Base-by-base conservation (phyloP, 306 rosid genomes). In the Fagus sylvatica region DNA sequence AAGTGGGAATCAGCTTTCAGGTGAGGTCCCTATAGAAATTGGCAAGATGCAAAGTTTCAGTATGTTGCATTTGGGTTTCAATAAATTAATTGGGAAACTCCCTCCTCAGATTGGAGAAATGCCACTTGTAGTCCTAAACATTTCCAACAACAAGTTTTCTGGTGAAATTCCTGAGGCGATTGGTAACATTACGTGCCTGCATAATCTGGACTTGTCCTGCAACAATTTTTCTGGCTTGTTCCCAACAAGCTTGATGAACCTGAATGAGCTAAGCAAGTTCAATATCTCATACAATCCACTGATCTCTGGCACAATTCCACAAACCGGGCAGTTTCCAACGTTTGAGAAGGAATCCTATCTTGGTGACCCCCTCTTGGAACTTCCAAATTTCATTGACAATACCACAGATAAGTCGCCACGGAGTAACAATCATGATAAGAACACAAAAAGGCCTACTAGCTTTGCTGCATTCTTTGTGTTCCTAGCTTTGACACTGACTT, bases 231-330 rank as follows among this genome's bases (percentile, higher is more conserved):
- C 98, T 3, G 98, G 96, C 53, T 53, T 53, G 0, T 93, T 95
- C 49, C 99, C 99, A 5, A 32, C 81, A 12, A 95, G 94, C 86
- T 81, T 95, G 78, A 75, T 6, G 85, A 81, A 68, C 34, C 79
- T 95, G 83, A 33, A 81, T 33, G 96, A 85, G 75, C 89, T 95
- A 43, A 95, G 5, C 89, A 93, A 90, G 86, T 95, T 95, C 90
- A 95, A 95, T 82, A 83, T 95, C 80, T 95, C 99, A 46, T 93
- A 84, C 76, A 95, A 95, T 76, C 98, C 93, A 60, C 76, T 85
- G 0, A 85, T 95, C 32, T 77, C 90, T 2, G 99, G 99, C 53
- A 41, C 0, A 22, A 84, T 93, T 39, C 91, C 93, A 64, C 6
- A 83, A 0, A 74, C 71, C 1, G 91, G 93, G 61, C 99, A 95